phyloP scores from a whole-genome alignment of 345 rosid genomes.

The Balakata baccata region DNA sequence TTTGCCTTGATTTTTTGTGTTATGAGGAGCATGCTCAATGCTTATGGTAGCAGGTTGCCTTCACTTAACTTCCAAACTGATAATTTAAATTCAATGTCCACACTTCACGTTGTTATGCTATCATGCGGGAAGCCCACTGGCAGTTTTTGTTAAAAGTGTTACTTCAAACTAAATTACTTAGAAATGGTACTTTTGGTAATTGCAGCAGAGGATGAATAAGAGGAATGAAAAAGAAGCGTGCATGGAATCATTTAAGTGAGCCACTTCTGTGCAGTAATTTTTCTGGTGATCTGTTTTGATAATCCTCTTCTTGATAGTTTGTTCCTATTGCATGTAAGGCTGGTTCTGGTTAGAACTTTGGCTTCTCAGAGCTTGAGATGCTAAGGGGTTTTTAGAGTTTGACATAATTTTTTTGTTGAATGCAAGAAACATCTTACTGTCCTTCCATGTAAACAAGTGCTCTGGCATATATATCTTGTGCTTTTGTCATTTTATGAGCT shows the following conservation, averaged over 20 bases:
- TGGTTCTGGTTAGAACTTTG: neutral
- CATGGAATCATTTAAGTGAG: neutral
- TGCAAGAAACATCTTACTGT: neutral
- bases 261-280: neutral
- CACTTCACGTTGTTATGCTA: neutral
- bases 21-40: neutral
- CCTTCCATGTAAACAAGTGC: neutral
- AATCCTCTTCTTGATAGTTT: neutral
- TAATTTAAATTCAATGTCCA: neutral
- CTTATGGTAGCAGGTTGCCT: neutral
- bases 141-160: neutral
- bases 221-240: neutral
- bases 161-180: neutral
- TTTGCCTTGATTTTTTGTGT: neutral
- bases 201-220: neutral
- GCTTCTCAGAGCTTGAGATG: neutral
- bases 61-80: neutral
- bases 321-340: neutral
- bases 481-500: neutral
- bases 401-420: neutral
- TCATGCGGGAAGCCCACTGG: neutral
- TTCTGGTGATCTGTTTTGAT: neutral
- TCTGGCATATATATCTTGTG: neutral
- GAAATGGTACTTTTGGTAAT: neutral
- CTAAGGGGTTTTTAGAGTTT: neutral